Base-by-base conservation (phyloP, 2,329 filamentous ascomycete species). In the Coniochaeta hoffmannii region DNA sequence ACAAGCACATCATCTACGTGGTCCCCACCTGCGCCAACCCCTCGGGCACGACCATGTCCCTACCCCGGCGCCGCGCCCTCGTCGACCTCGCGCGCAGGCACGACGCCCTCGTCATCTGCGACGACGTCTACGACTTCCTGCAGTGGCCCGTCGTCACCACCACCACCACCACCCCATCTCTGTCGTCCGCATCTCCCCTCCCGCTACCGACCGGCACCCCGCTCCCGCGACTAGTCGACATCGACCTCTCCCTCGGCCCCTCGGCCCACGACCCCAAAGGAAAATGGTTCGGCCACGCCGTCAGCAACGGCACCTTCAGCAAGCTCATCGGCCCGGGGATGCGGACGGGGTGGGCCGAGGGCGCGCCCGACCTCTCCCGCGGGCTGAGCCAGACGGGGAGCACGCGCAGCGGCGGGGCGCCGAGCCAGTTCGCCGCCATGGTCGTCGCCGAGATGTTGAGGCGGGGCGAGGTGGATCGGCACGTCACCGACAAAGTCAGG, bases 111-210 rank as follows among this genome's bases (percentile, higher is more conserved):
- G 71, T 97, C 55, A 78, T 97, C 28, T 83, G 83, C 51, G 93
- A 97, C 71, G 94, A 99, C 68, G 91, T 97, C 10, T 99, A 99
- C 67, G 93, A 97, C 68, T 87, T 93, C 61, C 77, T 97, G 5
- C 88, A 92, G 67, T 97, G 91, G 90, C 80, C 82, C 2, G 65
- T 72, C 46, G 35, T 15, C 15, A 17, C 49, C 49, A n/a, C 58
- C 17, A 24, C 59, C 7, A 56, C 50, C 24, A 58, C 53, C 7
- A 54, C 28, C 26, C 46, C 53, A 2, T 17, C 35, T 4, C 36
- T 58, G 3, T 61, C 17, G n/a, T 64, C 22, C 53, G 64, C 64
- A 34, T 69, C 70, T 35, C 74, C 68, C 60, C 62, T 35, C 55
- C 58, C 36, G 57, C 59, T 58, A 55, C 55, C 58, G 26, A 81